Base-by-base conservation (phyloP, 2,329 filamentous ascomycete species). In the Penicillium digitatum region DNA sequence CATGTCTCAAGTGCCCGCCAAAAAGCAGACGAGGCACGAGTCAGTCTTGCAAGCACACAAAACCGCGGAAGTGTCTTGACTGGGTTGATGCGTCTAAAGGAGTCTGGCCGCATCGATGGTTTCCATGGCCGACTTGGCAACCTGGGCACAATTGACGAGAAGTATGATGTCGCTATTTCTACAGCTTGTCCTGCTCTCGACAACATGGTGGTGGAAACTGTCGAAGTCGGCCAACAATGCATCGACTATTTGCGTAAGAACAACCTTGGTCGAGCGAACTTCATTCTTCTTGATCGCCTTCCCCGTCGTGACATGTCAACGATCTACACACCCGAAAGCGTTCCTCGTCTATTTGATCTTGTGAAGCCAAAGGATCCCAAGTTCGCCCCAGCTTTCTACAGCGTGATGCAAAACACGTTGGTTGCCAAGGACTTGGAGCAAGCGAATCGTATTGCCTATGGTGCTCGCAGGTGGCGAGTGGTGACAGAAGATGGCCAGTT, bases 241-340 rank as follows among this genome's bases (percentile, higher is more conserved):
- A 97, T 99, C 60, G 94, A 97, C 69, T 94, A 99, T 68, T 81
- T 99, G 12, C 86, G 94, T 53, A 99, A 97, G 79, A 99, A 96
- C 66, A 96, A 96, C 64, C 85, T 99, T 3, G 94, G 94, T 12
- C 86, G 95, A 65, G 94, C 92, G 56, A 96, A 96, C 76, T 97
- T 99, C 72, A 97, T 99, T 66, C 89, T 94, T 62, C 81, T 99
- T 16, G 90, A 99, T 72, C 91, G 93, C 69, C 79, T 97, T 46
- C 85, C 90, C 24, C 80, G 82, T 31, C 85, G 90, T 49, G 89
- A 96, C 66, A 77, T 97, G 64, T 86, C 86, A 1, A 77, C 83
- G 0, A 92, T 97, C 50, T 81, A 89, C 56, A 99, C 94, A 0
- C 94, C 94, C 0, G 94, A 99, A 72, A 87, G 90, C 65, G 93